Percentiles rank a stretch among this genome's conserved stretches.
These are phyloP conservation scores for Malus fusca DNA, from an alignment of 306 rosid genomes.

Conservation along the genomic window DNA sequence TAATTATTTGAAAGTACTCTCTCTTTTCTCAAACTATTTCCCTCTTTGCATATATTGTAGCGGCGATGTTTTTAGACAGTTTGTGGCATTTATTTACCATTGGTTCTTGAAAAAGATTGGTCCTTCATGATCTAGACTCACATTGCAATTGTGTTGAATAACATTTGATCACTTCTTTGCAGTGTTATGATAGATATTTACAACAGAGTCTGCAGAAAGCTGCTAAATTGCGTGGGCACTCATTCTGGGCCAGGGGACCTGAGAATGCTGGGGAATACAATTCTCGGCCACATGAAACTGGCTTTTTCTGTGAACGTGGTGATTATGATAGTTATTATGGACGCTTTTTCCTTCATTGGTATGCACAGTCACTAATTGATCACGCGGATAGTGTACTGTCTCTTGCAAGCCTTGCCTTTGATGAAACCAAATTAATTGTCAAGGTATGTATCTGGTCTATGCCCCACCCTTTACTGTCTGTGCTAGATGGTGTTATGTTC, in stretches of 20 bases:
- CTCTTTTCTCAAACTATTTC: background rate
- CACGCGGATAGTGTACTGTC: slow-evolving; percentile 93
- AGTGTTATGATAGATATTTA: slow-evolving; percentile 91
- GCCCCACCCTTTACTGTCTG: background rate
- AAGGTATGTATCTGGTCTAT: slow-evolving; percentile 48
- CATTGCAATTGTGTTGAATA: background rate
- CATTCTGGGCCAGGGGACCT: slow-evolving; percentile 95
- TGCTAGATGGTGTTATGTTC: slow-evolving; percentile 2
- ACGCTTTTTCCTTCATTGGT: slow-evolving; percentile 96
- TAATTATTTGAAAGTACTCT: background rate
- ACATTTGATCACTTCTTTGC: slow-evolving; percentile 16
- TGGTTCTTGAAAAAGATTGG: background rate
- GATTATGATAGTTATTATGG: slow-evolving; percentile 98
- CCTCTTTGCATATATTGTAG: background rate
- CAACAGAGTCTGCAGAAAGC: slow-evolving; percentile 75
- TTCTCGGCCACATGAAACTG: slow-evolving; percentile 90
- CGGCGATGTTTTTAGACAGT: background rate
- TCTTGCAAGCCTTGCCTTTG: slow-evolving; percentile 92
- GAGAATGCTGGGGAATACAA: slow-evolving; percentile 90
- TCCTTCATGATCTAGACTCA: background rate
- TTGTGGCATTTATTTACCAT: background rate
- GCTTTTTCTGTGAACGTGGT: slow-evolving; percentile 92
- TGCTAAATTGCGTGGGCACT: slow-evolving; percentile 83
- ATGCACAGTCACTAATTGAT: slow-evolving; percentile 65
- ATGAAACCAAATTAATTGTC: slow-evolving; percentile 68